phyloP scores from a whole-genome alignment of 352 stramenopile genomes.

The Phytophthora pisi region DNA sequence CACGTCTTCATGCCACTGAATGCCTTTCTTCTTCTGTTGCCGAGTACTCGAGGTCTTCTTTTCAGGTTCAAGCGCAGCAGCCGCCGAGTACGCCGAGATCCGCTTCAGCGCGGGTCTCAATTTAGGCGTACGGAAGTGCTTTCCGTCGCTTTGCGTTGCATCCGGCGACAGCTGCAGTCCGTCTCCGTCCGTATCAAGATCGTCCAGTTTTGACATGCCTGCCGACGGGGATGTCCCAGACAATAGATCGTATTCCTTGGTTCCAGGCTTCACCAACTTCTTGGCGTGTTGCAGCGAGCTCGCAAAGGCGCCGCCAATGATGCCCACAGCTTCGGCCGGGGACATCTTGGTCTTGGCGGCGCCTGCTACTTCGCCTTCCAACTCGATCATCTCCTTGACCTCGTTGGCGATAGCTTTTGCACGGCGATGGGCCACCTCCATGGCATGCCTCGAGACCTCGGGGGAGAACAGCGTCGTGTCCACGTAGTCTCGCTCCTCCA shows the following conservation, averaged over 20 bases:
- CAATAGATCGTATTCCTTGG: slow-evolving; percentile 83
- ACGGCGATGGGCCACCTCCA: slow-evolving; percentile 83
- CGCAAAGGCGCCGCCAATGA: slow-evolving; percentile 68
- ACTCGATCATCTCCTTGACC: slow-evolving; percentile 68
- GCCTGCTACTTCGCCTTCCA: slow-evolving; percentile 41
- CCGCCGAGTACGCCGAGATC: slow-evolving; percentile 72
- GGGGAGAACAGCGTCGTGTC: slow-evolving; percentile 83
- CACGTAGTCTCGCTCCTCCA: slow-evolving; percentile 72
- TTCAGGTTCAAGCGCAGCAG: slow-evolving; percentile 54
- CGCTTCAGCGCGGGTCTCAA: slow-evolving; percentile 72
- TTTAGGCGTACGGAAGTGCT: slow-evolving; percentile 62
- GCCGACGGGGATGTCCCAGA: slow-evolving; percentile 50
- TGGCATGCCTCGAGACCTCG: slow-evolving; percentile 79
- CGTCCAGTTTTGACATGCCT: slow-evolving; percentile 60
- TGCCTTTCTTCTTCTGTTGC: slow-evolving; percentile 51
- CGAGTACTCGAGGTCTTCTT: slow-evolving; percentile 33
- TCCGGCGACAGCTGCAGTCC: slow-evolving; percentile 84
- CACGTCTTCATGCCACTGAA: slow-evolving; percentile 80
- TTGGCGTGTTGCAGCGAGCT: slow-evolving; percentile 69
- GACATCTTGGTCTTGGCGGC: slow-evolving; percentile 52
- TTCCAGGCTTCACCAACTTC: slow-evolving; percentile 51
- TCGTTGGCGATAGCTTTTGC: slow-evolving; percentile 75
- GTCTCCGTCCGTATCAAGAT: slow-evolving; percentile 81
- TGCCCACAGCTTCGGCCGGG: slow-evolving; percentile 58
- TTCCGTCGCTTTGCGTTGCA: slow-evolving; percentile 53